A percentile compares a stretch with the other conserved stretches of the same genome.
Evolutionary conservation across 139 green algal species (phyloP).

Genomic region (Pseudopediastrum boryanum): DNA sequence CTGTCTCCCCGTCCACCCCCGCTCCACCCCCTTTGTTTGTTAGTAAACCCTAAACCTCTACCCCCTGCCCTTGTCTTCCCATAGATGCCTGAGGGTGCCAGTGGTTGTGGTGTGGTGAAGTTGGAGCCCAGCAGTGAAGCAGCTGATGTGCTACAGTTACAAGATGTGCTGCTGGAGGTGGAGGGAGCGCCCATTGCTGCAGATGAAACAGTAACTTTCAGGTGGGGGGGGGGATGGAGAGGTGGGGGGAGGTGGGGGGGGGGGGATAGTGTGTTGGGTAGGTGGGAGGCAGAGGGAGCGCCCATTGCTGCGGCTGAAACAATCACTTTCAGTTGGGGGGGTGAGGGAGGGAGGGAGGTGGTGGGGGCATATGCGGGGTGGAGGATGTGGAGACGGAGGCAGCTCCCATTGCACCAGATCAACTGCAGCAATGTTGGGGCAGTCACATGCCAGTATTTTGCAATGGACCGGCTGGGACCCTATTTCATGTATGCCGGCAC

Average conservation of each 20-base stretch:
- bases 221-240: too few species aligned
- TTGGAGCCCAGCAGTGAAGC: slow-evolving; percentile 65
- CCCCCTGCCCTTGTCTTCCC: not conserved
- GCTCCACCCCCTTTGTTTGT: not conserved
- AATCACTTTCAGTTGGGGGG: slow-evolving; percentile 11
- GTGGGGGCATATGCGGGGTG: too few species aligned
- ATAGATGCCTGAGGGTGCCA: slow-evolving; percentile 53
- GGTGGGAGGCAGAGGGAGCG: slow-evolving; percentile 48
- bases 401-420: slow-evolving; percentile 23
- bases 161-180: slow-evolving; percentile 74
- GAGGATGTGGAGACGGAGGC: slow-evolving; percentile 57
- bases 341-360: too few species aligned
- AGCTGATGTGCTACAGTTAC: slow-evolving; percentile 45
- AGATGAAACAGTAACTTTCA: slow-evolving; percentile 27
- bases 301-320: slow-evolving; percentile 33
- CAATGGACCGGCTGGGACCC: too few species aligned
- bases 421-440: too few species aligned
- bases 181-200: slow-evolving; percentile 33
- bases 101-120: slow-evolving; percentile 71
- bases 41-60: not conserved
- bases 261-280: too few species aligned
- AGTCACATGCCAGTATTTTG: too few species aligned
- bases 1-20: not conserved
- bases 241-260: too few species aligned
- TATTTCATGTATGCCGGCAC: too few species aligned